Evolutionary conservation across 176 grass and related monocot species (phyloP).

Genomic region (Carex myosuroides): DNA sequence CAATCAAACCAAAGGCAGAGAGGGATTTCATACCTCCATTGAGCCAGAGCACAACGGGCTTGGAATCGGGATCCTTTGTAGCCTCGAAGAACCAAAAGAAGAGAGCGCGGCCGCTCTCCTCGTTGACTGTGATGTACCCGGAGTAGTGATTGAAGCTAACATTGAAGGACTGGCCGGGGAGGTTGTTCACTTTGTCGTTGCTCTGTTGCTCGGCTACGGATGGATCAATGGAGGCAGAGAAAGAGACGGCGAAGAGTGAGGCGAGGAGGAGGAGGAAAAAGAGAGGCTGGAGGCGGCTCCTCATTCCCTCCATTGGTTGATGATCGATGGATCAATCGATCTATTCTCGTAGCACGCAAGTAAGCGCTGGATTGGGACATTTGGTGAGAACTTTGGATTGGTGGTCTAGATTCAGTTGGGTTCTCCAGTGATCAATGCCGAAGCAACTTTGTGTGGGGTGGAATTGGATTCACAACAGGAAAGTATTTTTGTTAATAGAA

Average conservation of each 20-base stretch:
- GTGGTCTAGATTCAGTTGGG: background rate
- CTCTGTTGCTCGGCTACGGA: conserved; percentile 38
- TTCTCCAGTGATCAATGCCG: background rate
- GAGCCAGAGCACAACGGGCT: conserved; percentile 88
- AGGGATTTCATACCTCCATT: conserved; percentile 57
- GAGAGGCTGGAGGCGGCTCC: background rate
- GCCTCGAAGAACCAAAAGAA: conserved; percentile 99
- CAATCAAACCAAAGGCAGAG: background rate
- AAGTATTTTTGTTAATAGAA: too few species aligned
- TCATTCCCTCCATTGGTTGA: conserved; percentile 16
- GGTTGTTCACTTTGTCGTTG: conserved; percentile 40
- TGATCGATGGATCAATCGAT: background rate
- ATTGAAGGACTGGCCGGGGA: conserved; percentile 77
- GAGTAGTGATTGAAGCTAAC: conserved; percentile 76
- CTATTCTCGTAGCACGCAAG: background rate
- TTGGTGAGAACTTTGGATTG: background rate
- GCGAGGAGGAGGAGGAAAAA: background rate
- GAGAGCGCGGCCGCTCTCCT: conserved; percentile 60
- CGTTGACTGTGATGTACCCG: conserved; percentile 76
- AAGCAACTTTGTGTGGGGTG: background rate
- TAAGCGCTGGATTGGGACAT: background rate
- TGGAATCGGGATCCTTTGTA: conserved; percentile 48
- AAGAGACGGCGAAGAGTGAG: background rate
- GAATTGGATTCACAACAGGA: background rate
- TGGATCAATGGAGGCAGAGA: background rate